Evolutionary conservation across 305 asterid species (phyloP), one percentile per base, ranked within the genome.

Genomic region (Ilex paraguariensis): DNA sequence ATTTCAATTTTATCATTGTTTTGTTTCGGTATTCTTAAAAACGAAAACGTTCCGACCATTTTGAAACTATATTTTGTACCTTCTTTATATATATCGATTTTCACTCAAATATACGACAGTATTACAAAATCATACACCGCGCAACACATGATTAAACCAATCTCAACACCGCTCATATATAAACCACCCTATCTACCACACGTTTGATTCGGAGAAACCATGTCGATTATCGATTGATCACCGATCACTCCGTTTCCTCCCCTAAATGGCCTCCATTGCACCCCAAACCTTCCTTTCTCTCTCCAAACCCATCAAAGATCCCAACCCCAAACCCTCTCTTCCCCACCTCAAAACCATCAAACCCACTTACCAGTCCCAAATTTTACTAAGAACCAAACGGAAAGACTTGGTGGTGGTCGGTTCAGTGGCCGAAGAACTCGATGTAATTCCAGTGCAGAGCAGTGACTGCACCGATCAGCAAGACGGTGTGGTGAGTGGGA

Each of bases 401-500:
- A 76, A 57, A 55, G 77, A 54, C 49, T 62, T 79, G 31, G 30
- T 36, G 59, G 54, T 69, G n/a, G 77, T 67, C 49, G 70, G 67
- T 31, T 77, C 90, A 13, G 66, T 69, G 59, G 50, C 71, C 6
- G 74, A 75, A 55, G 89, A 83, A 36, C 51, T 63, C 5, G 90
- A 84, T 64, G 56, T 74, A 15, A 73, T 79, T 63, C 88, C 87
- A 31, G 81, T 82, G 6, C 83, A 86, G 66, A 84, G 84, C 62
- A 72, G 30, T 46, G 91, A 78, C 49, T 46, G 15, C 21, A 72
- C 63, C 39, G 91, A 83, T 66, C 88, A 87, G 15, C 81, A 77
- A 59, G 82, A 75, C 63, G 85, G 88, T 53, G 78, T 74, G 52
- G 79, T 82, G 42, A 76, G 59, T 46, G 76, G 73, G 46, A 17